Evolutionary conservation across 495 filamentous ascomycete genomes (phyloP), one percentile per base, ranked within the genome.

Genomic region (Apodospora peruviana): DNA sequence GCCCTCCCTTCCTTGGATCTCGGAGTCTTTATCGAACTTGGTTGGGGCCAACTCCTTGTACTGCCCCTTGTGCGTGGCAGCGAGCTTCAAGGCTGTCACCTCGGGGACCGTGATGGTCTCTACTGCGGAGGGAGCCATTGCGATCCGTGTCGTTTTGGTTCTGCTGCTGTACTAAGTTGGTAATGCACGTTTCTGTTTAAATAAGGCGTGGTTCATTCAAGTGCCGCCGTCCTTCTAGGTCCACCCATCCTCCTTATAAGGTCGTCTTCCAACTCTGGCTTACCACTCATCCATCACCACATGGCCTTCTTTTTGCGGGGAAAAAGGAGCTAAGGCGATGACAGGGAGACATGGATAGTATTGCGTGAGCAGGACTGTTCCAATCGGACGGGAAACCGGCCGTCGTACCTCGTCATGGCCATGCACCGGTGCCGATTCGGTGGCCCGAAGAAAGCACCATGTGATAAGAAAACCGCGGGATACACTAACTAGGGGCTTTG

Each of bases 1-100:
- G 24, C 68, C 74, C 48, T 65, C 57, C 57, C 71, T 75, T 18
- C 71, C 53, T 69, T 32, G 7, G 40, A 67, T 64, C 43, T 78
- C 76, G 24, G 58, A 62, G 3, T 77, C 66, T 14, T 72, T 67
- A 45, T 77, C 70, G 49, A 77, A 80, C 51, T 75, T 73, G 40
- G 70, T 71, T 23, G 76, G 57, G 5, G 68, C 63, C 39, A 82
- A 69, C 57, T 86, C 81, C 69, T 86, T 86, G 67, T 85, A 85
- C 39, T 70, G 65, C n/a, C 74, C 75, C 4, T 64, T 67, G 17
- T 72, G 68, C 19, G 70, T 64, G 25, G 69, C 60, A 4, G 66
- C 59, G 16, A 72, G 63, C 53, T 62, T 71, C 49, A 50, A 22
- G 21, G 40, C 14, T n/a, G 44, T 9, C 21, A 55, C 67, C 53